Base-by-base conservation (phyloP, 179 eudicot species). In the Pouteria campechiana region DNA sequence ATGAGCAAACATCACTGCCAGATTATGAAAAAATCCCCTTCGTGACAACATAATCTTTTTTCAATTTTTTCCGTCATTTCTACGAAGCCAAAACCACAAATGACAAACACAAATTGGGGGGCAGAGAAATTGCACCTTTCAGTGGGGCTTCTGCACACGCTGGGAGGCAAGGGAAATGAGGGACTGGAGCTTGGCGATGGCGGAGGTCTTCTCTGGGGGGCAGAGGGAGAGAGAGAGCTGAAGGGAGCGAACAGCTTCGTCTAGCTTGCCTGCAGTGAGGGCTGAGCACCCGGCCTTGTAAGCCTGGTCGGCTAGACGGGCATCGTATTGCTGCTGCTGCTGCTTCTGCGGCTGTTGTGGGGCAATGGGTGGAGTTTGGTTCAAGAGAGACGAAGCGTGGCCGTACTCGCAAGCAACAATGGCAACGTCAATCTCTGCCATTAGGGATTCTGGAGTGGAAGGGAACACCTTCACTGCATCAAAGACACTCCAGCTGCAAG, bases 361-460 rank as follows among this genome's bases (percentile, higher is more conserved):
- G 21, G 52, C 41, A 11, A 72, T 46, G 40, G 64, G 46, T 2
- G 62, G 49, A 58, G 68, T 45, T 41, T 78, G 54, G 17, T 25
- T 40, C 11, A 71, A 61, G 41, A 67, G 50, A 13, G 59, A 45
- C 19, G 72, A 52, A 35, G 81, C 76, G 12, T 51, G 81, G 22
- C 73, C 63, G 40, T 65, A 75, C 63, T 87, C 96, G 19, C 72
- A 49, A 27, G 79, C 60, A 11, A 83, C 50, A 50, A 83, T 79
- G 37, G 96, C 90, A 14, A 72, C 54, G 48, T 83, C 71, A 38
- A 77, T 79, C 61, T 87, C 83, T 16, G 79, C 68, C 94, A 87
- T 72, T 3, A 83, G 70, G 17, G 73, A 62, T 43, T 83, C 90
- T 1, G 96, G 87, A 13, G 72, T 48, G 17, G 70, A 13, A 1